These are phyloP conservation scores for Lanmaoa pseudosensibilis DNA, from an alignment of 768 basidiomycete species.

Conservation along the genomic window DNA sequence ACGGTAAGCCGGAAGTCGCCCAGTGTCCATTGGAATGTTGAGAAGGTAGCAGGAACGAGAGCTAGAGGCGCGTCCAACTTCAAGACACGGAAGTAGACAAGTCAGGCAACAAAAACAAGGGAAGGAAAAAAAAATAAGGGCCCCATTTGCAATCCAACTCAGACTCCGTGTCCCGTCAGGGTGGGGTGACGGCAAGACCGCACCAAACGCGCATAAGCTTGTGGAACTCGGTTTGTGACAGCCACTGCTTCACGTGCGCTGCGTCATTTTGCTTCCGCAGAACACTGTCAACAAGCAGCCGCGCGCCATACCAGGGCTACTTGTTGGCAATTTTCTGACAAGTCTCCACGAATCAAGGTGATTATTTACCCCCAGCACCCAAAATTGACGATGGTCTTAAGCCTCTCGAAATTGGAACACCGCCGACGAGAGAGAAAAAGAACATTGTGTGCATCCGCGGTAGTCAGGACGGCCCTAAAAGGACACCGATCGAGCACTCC, in stretches of 20 bases:
- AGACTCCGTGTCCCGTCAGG: slow-evolving; percentile 24
- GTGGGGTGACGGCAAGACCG: slow-evolving; percentile 27
- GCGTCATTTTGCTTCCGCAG: slow-evolving; percentile 20
- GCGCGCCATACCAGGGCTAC: neutral
- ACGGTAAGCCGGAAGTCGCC: slow-evolving; percentile 24
- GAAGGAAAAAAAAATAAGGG: slow-evolving; percentile 1
- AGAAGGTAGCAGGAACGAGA: neutral
- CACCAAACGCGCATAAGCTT: slow-evolving; percentile 24
- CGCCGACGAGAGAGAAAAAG: slow-evolving; percentile 1
- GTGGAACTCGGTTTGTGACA: slow-evolving; percentile 20
- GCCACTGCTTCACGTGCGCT: slow-evolving; percentile 7
- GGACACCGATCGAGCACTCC: neutral
- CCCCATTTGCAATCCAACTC: slow-evolving; percentile 20
- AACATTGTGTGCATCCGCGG: neutral
- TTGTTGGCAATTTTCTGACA: neutral
- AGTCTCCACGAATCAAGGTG: slow-evolving; percentile 5
- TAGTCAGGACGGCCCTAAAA: neutral
- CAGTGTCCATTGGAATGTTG: slow-evolving; percentile 16
- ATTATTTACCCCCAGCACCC: neutral
- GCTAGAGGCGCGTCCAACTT: neutral
- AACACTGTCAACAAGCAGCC: neutral
- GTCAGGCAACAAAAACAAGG: slow-evolving; percentile 1
- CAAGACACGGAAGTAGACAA: neutral
- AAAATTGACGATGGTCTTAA: neutral
- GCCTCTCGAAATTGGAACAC: slow-evolving; percentile 14